Percentiles rank a stretch among this genome's conserved stretches.
phyloP scores from a whole-genome alignment of 2,329 filamentous ascomycete genomes.

The Teratosphaeria viscida region DNA sequence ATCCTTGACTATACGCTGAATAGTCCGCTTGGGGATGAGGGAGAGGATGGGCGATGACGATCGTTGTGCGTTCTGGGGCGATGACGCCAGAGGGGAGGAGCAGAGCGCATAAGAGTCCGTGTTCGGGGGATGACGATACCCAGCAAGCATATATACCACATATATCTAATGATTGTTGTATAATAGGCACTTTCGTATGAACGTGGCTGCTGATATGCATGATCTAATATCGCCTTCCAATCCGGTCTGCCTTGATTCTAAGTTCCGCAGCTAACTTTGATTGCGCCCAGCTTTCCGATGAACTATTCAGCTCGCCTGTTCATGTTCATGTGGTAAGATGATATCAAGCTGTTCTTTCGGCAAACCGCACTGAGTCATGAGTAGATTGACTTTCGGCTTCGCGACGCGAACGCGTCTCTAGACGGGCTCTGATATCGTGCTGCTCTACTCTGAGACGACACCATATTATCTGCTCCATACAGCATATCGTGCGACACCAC shows the following conservation, averaged over 20 bases:
- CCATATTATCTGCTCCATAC: too few relatives aligned
- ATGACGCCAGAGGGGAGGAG: background rate
- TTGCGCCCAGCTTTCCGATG: background rate
- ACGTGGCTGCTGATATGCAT: background rate
- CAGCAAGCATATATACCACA: background rate
- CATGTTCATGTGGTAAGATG: too few relatives aligned
- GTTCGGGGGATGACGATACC: background rate
- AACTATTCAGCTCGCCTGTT: background rate
- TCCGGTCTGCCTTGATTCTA: background rate
- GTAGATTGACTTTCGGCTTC: background rate
- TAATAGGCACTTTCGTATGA: background rate
- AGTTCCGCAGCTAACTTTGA: background rate
- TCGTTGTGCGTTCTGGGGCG: background rate
- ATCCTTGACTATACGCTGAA: conserved; percentile 85
- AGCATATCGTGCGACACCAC: background rate
- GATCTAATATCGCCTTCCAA: background rate
- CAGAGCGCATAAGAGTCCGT: background rate
- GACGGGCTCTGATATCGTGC: background rate
- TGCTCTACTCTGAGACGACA: too few relatives aligned
- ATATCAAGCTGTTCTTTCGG: background rate
- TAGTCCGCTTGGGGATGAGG: conserved; percentile 21
- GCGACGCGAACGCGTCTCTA: background rate
- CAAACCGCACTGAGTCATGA: background rate
- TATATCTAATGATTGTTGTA: background rate
- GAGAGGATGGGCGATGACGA: background rate